Evolutionary conservation across 108 stramenopile genomes (phyloP).

Genomic region (Aurantiochytrium sp.): DNA sequence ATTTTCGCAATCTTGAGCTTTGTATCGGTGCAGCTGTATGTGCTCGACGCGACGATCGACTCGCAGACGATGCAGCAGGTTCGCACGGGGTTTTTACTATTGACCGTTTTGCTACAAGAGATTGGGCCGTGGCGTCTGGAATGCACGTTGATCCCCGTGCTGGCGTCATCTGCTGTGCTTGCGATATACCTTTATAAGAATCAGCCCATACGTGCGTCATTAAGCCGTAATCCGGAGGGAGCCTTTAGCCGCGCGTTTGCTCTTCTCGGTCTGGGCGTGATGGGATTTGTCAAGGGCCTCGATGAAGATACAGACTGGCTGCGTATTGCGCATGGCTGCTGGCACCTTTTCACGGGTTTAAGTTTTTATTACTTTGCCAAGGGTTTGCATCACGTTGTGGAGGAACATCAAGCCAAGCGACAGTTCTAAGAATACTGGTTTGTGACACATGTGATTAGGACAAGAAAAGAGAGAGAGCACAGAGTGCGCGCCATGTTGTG

Average conservation of each 20-base stretch:
- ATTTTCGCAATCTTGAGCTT: constrained; percentile 3
- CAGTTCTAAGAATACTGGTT: neutral
- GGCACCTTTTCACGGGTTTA: neutral
- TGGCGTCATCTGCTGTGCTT: neutral
- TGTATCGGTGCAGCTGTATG: neutral
- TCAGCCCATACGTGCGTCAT: neutral
- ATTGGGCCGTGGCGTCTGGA: neutral
- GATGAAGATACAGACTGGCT: neutral
- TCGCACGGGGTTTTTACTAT: neutral
- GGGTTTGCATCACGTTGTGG: neutral
- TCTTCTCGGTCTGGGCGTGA: neutral
- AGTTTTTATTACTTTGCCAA: neutral
- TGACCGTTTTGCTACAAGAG: neutral
- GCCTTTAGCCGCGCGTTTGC: neutral
- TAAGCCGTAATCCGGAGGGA: neutral
- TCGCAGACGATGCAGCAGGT: neutral
- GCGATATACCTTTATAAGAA: neutral
- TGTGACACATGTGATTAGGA: neutral
- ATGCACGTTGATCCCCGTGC: neutral
- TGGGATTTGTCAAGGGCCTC: neutral
- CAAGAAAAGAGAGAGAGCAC: too few relatives aligned
- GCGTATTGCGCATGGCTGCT: neutral
- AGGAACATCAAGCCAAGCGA: neutral
- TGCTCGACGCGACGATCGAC: neutral
- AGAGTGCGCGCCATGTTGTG: too few relatives aligned